Evolutionary conservation across 1,284 basidiomycete species (phyloP).

Genomic region (Ganoderma lucidum): DNA sequence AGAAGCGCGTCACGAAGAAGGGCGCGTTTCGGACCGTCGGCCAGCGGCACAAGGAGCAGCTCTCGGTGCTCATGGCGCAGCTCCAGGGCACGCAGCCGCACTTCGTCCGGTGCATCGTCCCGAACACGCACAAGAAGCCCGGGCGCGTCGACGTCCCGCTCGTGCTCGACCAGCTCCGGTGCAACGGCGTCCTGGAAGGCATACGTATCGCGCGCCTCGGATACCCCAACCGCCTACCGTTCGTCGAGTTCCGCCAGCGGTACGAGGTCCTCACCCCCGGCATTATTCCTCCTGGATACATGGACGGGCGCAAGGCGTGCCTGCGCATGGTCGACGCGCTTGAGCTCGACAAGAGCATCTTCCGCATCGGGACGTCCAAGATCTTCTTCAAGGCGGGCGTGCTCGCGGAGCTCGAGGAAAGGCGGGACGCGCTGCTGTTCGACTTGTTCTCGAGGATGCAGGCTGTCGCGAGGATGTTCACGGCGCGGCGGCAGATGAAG

Average conservation of each 20-base stretch:
- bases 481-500: slow-evolving; percentile 90
- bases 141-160: slow-evolving; percentile 93
- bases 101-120: slow-evolving; percentile 98
- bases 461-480: slow-evolving; percentile 86
- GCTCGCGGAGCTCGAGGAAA: slow-evolving; percentile 96
- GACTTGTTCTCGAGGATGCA: slow-evolving; percentile 93
- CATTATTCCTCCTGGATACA: slow-evolving; percentile 92
- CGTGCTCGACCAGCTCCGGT: slow-evolving; percentile 95
- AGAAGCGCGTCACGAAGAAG: slow-evolving; percentile 88
- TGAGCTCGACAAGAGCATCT: slow-evolving; percentile 86
- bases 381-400: slow-evolving; percentile 99
- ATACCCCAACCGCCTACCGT: slow-evolving; percentile 96
- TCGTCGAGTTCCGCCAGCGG: slow-evolving; percentile 96
- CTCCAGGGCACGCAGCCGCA: slow-evolving; percentile 96
- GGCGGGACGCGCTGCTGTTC: slow-evolving; percentile 86
- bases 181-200: slow-evolving; percentile 99
- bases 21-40: slow-evolving; percentile 97
- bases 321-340: slow-evolving; percentile 92
- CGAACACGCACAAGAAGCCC: slow-evolving; percentile 93
- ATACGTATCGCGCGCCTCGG: slow-evolving; percentile 98
- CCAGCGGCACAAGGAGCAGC: slow-evolving; percentile 97
- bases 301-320: slow-evolving; percentile 97
- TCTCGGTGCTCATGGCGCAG: slow-evolving; percentile 92
- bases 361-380: slow-evolving; percentile 96
- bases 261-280: slow-evolving; percentile 97